phyloP scores from a whole-genome alignment of 139 green algal species.

The Microglena sp. region DNA sequence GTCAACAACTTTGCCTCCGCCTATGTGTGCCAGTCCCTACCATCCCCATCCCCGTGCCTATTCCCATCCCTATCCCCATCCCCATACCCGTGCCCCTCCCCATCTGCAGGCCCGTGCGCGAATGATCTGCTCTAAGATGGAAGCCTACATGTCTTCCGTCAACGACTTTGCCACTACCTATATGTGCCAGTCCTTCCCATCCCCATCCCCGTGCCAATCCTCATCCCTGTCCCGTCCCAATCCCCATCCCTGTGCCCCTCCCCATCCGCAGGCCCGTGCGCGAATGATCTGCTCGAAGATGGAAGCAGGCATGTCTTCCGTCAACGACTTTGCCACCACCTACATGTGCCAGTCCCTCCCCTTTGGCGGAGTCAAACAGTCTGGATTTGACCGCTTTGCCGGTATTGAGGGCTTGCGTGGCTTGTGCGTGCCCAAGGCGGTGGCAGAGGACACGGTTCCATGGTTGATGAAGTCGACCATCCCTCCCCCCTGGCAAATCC shows the following conservation, averaged over 20 bases:
- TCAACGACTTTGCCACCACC: conserved; percentile 94
- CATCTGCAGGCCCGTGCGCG: not conserved
- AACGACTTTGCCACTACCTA: conserved; percentile 97
- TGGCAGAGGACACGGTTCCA: conserved; percentile 72
- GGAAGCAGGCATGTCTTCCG: conserved; percentile 79
- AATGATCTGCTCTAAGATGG: conserved; percentile 47
- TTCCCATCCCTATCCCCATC: too few relatives aligned
- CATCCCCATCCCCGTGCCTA: too few relatives aligned
- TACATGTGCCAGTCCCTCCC: conserved; percentile 98
- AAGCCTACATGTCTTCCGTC: conserved; percentile 83
- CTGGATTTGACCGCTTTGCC: conserved; percentile 87
- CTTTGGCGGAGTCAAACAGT: conserved; percentile 95
- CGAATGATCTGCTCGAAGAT: conserved; percentile 45
- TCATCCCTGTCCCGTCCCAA: not conserved
- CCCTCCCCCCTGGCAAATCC: conserved; percentile 66
- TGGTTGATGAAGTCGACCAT: conserved; percentile 81
- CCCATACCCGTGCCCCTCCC: too few relatives aligned
- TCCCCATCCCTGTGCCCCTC: not conserved
- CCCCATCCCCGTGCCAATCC: not conserved
- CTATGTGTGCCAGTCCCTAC: conserved; percentile 97
- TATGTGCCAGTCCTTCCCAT: conserved; percentile 85
- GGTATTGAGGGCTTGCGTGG: conserved; percentile 90
- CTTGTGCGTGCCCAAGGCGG: conserved; percentile 76
- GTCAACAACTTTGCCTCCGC: conserved; percentile 95
- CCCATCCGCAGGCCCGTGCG: not conserved